Percentiles rank a stretch among this genome's conserved stretches.
phyloP scores from a whole-genome alignment of 2,329 filamentous ascomycete species.

The Ceratocystis papillata region DNA sequence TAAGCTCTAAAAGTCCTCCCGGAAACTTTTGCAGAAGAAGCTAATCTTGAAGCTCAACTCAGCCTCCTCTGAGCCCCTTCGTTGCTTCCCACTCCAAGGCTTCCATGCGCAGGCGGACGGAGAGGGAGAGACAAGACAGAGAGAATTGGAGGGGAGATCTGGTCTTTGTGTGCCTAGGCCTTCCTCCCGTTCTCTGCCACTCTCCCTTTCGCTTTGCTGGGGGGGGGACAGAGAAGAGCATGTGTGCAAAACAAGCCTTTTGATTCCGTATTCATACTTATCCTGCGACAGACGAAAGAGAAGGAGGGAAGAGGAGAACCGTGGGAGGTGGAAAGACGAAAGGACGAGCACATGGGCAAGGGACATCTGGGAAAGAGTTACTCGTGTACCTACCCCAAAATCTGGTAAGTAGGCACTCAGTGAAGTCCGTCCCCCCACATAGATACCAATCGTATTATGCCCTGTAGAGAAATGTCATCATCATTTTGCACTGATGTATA shows the following conservation, averaged over 20 bases:
- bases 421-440: not conserved
- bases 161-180: not conserved
- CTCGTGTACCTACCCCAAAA: not conserved
- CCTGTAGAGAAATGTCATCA: too few relatives aligned
- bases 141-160: not conserved
- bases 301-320: not conserved
- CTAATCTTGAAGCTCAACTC: not conserved
- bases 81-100: not conserved
- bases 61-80: not conserved
- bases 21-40: constrained; percentile 5
- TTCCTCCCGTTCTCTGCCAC: not conserved
- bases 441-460: not conserved
- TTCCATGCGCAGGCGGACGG: not conserved
- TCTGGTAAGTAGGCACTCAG: not conserved
- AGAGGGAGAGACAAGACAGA: not conserved
- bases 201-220: not conserved
- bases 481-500: too few relatives aligned
- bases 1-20: not conserved
- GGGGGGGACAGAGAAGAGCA: not conserved
- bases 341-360: not conserved
- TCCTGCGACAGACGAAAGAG: not conserved
- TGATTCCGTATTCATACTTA: not conserved
- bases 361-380: too few relatives aligned
- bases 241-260: not conserved
- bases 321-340: not conserved